Base-by-base conservation (phyloP, 192 early-diverging fungal species). In the Oehlia diaphana region DNA sequence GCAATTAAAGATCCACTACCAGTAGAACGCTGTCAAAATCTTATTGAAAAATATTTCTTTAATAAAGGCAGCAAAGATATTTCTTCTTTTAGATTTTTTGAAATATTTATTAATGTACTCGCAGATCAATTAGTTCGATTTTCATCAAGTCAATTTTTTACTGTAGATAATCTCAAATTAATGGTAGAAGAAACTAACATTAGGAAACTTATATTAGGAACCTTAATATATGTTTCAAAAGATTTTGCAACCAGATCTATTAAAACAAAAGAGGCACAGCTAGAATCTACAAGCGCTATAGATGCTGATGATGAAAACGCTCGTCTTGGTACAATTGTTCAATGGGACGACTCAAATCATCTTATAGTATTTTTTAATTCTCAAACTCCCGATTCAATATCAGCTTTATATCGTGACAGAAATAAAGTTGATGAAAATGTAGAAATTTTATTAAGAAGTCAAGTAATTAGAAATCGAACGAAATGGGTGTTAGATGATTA, bases 61-160 rank as follows among this genome's bases (percentile, higher is more conserved):
- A 21, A 53, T 9, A 33, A 63, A 16, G 70, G 58, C 21, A 37
- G 2, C 6, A 14, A 35, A 3, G 37, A 53, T 62, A 68, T 77
- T n/a, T 66, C 19, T 3, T 81, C 80, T 21, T 77, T 42, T 77
- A 37, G 80, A 37, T 81, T 81, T 53, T 10, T 81, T 8, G 74
- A 81, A 44, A 77, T 81, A 9, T 81, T 81, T 61, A 47, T 81
- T 69, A 75, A 58, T 58, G 80, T 81, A 16, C 47, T 81, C 23
- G 74, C 80, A n/a, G 75, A 81, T 63, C 80, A 81, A 69, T 77
- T 81, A 66, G 63, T 81, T 21, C 37, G 80, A 63, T 67, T 81
- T n/a, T 77, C 80, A 5, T 61, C 65, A 61, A 77, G 80, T 64
- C 37, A 75, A 28, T 81, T 42, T 31, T 81, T 81, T 21, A 39